A percentile compares a stretch with the other conserved stretches of the same genome.
Conservation (phyloP, 2,329 filamentous ascomycete genomes). For the Aspergillus quadrilineatus region DNA sequence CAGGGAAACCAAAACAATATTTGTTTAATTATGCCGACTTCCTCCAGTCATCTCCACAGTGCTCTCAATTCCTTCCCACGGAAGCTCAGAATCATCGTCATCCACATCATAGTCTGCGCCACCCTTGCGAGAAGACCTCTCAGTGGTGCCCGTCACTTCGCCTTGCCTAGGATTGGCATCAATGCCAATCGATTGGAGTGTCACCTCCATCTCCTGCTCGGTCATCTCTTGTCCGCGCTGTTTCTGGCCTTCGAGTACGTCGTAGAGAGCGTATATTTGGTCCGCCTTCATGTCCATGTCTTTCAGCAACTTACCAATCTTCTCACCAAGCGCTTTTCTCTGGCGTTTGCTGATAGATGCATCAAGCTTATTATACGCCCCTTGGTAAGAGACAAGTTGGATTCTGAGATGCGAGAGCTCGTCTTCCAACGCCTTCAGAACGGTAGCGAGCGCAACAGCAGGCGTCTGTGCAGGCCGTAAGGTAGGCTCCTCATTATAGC, state of each 20-base stretch:
- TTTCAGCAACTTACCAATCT: conserved; percentile 61
- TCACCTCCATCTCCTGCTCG: conserved; percentile 63
- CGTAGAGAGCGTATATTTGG: conserved; percentile 78
- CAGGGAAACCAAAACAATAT: background rate
- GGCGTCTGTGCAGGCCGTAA: conserved; percentile 66
- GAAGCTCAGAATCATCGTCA: conserved; percentile 41
- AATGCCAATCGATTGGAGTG: conserved; percentile 52
- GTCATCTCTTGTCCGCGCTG: conserved; percentile 62
- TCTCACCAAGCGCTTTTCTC: conserved; percentile 60
- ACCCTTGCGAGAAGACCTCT: conserved; percentile 28
- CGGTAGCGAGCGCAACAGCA: conserved; percentile 71
- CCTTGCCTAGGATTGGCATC: conserved; percentile 21
- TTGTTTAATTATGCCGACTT: conserved; percentile 19
- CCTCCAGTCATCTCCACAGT: conserved; percentile 38
- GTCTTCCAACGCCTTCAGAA: conserved; percentile 78
- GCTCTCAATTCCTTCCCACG: conserved; percentile 47
- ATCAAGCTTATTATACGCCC: conserved; percentile 65
- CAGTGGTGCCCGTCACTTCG: conserved; percentile 31
- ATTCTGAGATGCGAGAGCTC: conserved; percentile 75
- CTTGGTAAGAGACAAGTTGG: conserved; percentile 62
- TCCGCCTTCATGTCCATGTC: conserved; percentile 71
- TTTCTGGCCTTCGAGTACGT: conserved; percentile 80
- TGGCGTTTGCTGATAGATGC: conserved; percentile 64
- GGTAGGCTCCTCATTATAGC: conserved; percentile 55
- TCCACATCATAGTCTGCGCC: conserved; percentile 25